Conservation (phyloP, 208 protist genomes). For the Leptomonas seymouri region DNA sequence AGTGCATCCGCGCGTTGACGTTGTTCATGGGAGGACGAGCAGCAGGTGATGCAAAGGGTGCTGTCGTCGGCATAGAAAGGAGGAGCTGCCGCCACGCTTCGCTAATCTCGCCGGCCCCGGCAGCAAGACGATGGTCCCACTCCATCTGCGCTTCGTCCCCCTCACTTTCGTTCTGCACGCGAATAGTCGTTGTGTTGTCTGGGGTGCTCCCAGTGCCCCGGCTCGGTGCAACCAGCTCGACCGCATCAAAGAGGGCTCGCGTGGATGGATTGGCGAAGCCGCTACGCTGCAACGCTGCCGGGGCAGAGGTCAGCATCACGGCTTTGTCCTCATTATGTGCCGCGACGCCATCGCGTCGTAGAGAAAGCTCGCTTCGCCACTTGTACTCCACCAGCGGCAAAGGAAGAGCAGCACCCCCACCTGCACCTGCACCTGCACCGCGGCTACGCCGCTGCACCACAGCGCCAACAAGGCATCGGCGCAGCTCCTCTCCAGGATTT, state of each 20-base stretch:
- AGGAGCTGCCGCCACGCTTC: slow-evolving; percentile 26
- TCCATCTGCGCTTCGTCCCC: neutral
- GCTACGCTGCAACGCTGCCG: slow-evolving; percentile 19
- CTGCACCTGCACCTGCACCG: neutral
- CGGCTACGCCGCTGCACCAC: neutral
- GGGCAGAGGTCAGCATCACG: neutral
- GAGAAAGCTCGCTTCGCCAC: neutral
- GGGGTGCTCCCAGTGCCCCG: no score
- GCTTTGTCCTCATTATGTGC: neutral
- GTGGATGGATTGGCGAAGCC: slow-evolving; percentile 28
- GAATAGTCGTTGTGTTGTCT: no score
- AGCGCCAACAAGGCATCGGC: slow-evolving; percentile 19
- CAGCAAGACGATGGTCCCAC: slow-evolving; percentile 20
- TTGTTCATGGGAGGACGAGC: no score
- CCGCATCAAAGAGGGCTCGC: slow-evolving; percentile 7
- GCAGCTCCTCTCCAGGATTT: slow-evolving; percentile 23
- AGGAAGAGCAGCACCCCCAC: neutral
- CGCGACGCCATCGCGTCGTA: neutral
- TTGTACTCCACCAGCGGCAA: slow-evolving; percentile 17
- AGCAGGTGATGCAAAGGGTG: neutral
- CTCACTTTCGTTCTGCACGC: neutral
- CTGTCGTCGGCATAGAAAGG: neutral
- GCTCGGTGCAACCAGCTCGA: no score
- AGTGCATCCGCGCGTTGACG: no score
- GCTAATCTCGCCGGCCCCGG: slow-evolving; percentile 11